Percentiles rank a stretch among this genome's conserved stretches.
phyloP scores from a whole-genome alignment of 768 basidiomycete species.

The Scleroderma bovista region DNA sequence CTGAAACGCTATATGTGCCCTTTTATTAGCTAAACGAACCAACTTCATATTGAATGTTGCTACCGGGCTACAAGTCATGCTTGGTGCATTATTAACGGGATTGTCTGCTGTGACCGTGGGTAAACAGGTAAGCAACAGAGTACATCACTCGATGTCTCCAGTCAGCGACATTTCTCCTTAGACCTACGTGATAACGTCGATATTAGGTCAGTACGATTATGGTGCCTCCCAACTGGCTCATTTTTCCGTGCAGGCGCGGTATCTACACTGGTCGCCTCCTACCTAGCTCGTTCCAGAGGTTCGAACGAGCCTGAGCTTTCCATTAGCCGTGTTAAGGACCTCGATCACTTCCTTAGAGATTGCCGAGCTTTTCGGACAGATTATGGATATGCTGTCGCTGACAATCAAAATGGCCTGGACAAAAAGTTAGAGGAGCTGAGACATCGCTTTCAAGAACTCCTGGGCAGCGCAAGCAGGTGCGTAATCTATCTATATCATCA shows the following conservation, averaged over 20 bases:
- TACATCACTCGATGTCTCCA: neutral
- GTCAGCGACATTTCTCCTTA: slow-evolving; percentile 1
- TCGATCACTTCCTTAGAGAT: slow-evolving; percentile 35
- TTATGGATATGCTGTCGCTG: slow-evolving; percentile 18
- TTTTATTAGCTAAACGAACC: slow-evolving; percentile 8
- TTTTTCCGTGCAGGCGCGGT: slow-evolving; percentile 20
- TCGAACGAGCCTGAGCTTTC: slow-evolving; percentile 34
- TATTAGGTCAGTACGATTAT: slow-evolving; percentile 17
- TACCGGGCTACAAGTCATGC: slow-evolving; percentile 21
- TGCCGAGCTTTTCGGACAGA: slow-evolving; percentile 28
- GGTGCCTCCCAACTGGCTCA: neutral
- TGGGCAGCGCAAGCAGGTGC: slow-evolving; percentile 22
- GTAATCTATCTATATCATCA: neutral
- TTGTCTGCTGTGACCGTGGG: slow-evolving; percentile 19
- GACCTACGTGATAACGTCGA: slow-evolving; percentile 24
- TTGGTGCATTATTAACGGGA: slow-evolving; percentile 25
- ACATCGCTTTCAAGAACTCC: slow-evolving; percentile 27
- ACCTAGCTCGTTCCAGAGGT: slow-evolving; percentile 34
- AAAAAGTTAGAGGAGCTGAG: slow-evolving; percentile 23
- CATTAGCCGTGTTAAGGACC: slow-evolving; percentile 17
- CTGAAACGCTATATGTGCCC: neutral
- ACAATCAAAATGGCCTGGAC: slow-evolving; percentile 4
- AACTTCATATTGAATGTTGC: slow-evolving; percentile 17
- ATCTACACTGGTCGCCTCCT: slow-evolving; percentile 35
- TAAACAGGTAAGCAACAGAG: slow-evolving; percentile 5